These are phyloP conservation scores for Ophiostoma quercus DNA, from an alignment of 2,329 filamentous ascomycete genomes.

Conservation along the genomic window DNA sequence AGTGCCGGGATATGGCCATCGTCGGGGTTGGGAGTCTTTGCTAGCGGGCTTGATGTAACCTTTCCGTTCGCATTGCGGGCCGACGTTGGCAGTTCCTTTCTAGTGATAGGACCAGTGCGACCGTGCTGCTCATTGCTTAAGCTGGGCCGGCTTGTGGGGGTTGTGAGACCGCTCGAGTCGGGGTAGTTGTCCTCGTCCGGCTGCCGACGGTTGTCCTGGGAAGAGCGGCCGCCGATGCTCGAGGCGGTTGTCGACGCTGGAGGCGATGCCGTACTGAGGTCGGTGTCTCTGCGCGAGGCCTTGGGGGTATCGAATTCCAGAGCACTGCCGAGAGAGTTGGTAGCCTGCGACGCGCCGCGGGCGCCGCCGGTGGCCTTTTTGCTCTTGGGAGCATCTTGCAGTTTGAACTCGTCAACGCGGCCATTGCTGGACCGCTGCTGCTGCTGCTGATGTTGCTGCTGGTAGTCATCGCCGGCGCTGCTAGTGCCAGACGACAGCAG, in stretches of 20 bases:
- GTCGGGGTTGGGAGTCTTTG: slow-evolving; percentile 20
- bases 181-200: slow-evolving; percentile 50
- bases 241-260: slow-evolving; percentile 29
- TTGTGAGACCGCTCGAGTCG: slow-evolving; percentile 34
- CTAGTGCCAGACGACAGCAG: slow-evolving; percentile 34
- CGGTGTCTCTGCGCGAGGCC: slow-evolving; percentile 38
- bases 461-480: slow-evolving; percentile 34
- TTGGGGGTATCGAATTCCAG: slow-evolving; percentile 37
- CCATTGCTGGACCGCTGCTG: slow-evolving; percentile 35
- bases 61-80: slow-evolving; percentile 40
- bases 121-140: slow-evolving; percentile 40
- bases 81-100: slow-evolving; percentile 57
- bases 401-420: slow-evolving; percentile 60
- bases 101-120: slow-evolving; percentile 49
- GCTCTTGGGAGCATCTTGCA: slow-evolving; percentile 73
- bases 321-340: slow-evolving; percentile 29
- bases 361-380: slow-evolving; percentile 42
- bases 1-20: slow-evolving; percentile 14
- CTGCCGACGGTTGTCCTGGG: slow-evolving; percentile 51
- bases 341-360: slow-evolving; percentile 44
- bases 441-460: not conserved
- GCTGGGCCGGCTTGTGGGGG: slow-evolving; percentile 39
- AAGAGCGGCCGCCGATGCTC: slow-evolving; percentile 45
- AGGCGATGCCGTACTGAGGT: slow-evolving; percentile 37
- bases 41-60: slow-evolving; percentile 27